phyloP scores from a whole-genome alignment of 495 filamentous ascomycete genomes.

The Penicillium macrosclerotiorum region DNA sequence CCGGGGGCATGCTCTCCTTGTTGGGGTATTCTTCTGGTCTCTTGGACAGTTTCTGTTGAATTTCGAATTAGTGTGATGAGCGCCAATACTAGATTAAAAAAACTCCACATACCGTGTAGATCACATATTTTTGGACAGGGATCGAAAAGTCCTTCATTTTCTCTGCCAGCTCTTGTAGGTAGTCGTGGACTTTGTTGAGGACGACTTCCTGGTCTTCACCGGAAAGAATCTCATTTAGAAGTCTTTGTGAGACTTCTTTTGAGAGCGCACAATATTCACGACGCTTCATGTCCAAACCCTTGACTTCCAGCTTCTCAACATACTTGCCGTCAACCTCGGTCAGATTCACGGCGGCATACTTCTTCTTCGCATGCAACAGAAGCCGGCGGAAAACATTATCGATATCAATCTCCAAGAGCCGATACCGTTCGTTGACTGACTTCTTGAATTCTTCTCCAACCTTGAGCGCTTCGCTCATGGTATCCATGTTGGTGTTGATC shows the following conservation, averaged over 20 bases:
- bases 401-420: constrained; percentile 91
- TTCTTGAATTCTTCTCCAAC: constrained; percentile 80
- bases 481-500: constrained; percentile 98
- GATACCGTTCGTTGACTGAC: constrained; percentile 85
- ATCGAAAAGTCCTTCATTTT: constrained; percentile 80
- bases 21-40: constrained; percentile 90
- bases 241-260: constrained; percentile 80
- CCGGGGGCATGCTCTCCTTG: constrained; percentile 91
- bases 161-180: constrained; percentile 74
- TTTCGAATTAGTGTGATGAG: constrained; percentile 10
- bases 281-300: constrained; percentile 95
- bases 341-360: constrained; percentile 96
- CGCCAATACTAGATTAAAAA: neutral
- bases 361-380: constrained; percentile 96
- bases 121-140: constrained; percentile 84
- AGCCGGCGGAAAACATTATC: constrained; percentile 96
- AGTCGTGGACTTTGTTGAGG: constrained; percentile 86
- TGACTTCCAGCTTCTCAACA: constrained; percentile 93
- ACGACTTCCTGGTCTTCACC: constrained; percentile 90
- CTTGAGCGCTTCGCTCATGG: constrained; percentile 84
- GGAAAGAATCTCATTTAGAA: constrained; percentile 88
- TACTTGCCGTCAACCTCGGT: constrained; percentile 86
- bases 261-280: constrained; percentile 94
- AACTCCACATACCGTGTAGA: constrained; percentile 66
- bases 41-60: constrained; percentile 78